Conservation (phyloP, 768 basidiomycete species). For the Imleria badia region DNA sequence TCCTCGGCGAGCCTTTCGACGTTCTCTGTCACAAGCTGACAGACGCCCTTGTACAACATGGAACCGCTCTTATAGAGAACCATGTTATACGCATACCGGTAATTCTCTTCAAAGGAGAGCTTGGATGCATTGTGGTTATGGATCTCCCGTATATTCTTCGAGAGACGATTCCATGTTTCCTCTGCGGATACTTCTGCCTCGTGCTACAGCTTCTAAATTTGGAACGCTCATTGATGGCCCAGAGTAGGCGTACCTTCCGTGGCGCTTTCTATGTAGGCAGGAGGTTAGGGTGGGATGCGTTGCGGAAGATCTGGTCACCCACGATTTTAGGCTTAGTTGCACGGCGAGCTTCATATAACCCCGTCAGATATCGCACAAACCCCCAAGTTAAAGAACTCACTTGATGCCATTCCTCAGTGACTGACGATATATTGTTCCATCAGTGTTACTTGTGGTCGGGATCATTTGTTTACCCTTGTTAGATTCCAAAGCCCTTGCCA, state of each 20-base stretch:
- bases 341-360: slow-evolving; percentile 25
- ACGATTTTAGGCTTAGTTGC: slow-evolving; percentile 42
- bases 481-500: slow-evolving; percentile 33
- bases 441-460: slow-evolving; percentile 8
- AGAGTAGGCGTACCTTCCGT: slow-evolving; percentile 40
- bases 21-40: slow-evolving; percentile 75
- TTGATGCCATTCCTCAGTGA: slow-evolving; percentile 29
- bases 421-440: slow-evolving; percentile 17
- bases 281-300: slow-evolving; percentile 20
- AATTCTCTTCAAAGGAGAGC: slow-evolving; percentile 91
- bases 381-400: slow-evolving; percentile 15
- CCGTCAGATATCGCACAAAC: slow-evolving; percentile 14
- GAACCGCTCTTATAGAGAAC: slow-evolving; percentile 85
- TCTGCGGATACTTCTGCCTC: slow-evolving; percentile 75
- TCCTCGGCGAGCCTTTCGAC: slow-evolving; percentile 75
- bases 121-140: slow-evolving; percentile 90
- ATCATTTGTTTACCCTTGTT: slow-evolving; percentile 33
- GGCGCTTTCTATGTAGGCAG: slow-evolving; percentile 40
- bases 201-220: slow-evolving; percentile 45
- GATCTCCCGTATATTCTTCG: slow-evolving; percentile 89
- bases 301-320: slow-evolving; percentile 30
- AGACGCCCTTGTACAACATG: slow-evolving; percentile 84
- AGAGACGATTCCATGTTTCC: slow-evolving; percentile 79
- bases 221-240: not conserved
- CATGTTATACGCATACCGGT: slow-evolving; percentile 93